These are phyloP conservation scores for Pulveroboletus sp. DNA, from an alignment of 768 basidiomycete genomes.

Conservation along the genomic window DNA sequence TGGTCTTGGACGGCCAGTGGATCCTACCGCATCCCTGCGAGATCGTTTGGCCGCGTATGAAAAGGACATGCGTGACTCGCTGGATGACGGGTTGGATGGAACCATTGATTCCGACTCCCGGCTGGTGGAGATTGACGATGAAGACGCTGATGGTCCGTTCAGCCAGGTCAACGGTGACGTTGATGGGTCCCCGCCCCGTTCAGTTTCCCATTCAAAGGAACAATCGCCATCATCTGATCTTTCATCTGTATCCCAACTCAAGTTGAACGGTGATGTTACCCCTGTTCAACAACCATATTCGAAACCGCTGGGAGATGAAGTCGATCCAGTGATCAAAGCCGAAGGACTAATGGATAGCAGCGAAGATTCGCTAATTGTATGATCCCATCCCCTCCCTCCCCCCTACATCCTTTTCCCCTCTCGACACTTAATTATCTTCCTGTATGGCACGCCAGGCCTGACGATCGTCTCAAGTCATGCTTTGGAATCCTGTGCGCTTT, in stretches of 20 bases:
- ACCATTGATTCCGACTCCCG: slow-evolving; percentile 17
- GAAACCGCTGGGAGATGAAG: slow-evolving; percentile 52
- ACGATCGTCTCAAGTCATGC: slow-evolving; percentile 13
- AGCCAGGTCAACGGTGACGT: slow-evolving; percentile 33
- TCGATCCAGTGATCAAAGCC: slow-evolving; percentile 49
- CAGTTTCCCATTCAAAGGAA: slow-evolving; percentile 20
- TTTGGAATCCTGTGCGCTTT: slow-evolving; percentile 23
- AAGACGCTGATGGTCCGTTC: slow-evolving; percentile 30
- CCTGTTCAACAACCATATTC: slow-evolving; percentile 50
- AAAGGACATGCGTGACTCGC: slow-evolving; percentile 40
- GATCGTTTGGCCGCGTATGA: slow-evolving; percentile 65
- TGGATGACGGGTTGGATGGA: slow-evolving; percentile 26
- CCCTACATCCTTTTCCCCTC: neutral
- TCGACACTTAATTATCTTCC: slow-evolving; percentile 7
- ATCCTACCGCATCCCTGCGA: slow-evolving; percentile 56
- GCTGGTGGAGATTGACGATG: slow-evolving; percentile 35
- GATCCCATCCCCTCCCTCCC: slow-evolving; percentile 4
- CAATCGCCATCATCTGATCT: slow-evolving; percentile 38
- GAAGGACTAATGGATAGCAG: slow-evolving; percentile 68
- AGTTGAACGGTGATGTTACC: slow-evolving; percentile 45
- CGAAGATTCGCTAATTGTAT: slow-evolving; percentile 54
- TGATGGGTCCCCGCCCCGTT: slow-evolving; percentile 26
- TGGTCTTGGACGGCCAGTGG: slow-evolving; percentile 43
- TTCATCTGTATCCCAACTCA: slow-evolving; percentile 44
- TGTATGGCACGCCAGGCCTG: slow-evolving; percentile 7